phyloP scores from a whole-genome alignment of 768 basidiomycete genomes.

The Collybia sp. region DNA sequence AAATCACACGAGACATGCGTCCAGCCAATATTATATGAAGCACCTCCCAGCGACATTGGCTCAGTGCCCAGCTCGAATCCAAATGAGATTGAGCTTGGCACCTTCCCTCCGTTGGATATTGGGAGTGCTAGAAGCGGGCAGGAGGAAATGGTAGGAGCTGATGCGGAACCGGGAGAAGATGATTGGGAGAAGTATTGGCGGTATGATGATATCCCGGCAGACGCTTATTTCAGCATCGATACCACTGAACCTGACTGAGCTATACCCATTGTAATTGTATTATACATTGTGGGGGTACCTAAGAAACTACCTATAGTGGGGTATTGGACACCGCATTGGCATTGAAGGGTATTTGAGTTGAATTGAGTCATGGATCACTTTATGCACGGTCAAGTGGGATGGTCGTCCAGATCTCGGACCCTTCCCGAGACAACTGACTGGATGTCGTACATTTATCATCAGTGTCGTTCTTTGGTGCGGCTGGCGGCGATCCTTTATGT shows the following conservation, averaged over 20 bases:
- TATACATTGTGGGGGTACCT: neutral
- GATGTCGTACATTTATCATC: too few relatives aligned
- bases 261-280: neutral
- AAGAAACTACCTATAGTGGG: neutral
- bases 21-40: neutral
- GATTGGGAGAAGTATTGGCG: conserved; percentile 49
- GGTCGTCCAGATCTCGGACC: too few relatives aligned
- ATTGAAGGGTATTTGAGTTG: too few relatives aligned
- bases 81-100: too few relatives aligned
- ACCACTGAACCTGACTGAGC: neutral
- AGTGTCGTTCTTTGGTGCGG: too few relatives aligned
- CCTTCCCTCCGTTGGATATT: conserved; percentile 9
- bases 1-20: conserved; percentile 8
- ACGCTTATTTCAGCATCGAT: conserved; percentile 20
- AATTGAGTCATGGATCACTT: too few relatives aligned
- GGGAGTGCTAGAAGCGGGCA: conserved; percentile 9
- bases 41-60: too few relatives aligned
- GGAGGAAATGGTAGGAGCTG: conserved; percentile 17
- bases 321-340: too few relatives aligned
- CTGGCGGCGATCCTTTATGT: neutral
- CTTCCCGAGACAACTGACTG: too few relatives aligned
- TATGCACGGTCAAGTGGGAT: too few relatives aligned
- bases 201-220: conserved; percentile 35
- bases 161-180: conserved; percentile 26
- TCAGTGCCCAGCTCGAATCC: too few relatives aligned